These are phyloP conservation scores for Lachnum nothofagi DNA, from an alignment of 2,329 filamentous ascomycete species.

Conservation along the genomic window DNA sequence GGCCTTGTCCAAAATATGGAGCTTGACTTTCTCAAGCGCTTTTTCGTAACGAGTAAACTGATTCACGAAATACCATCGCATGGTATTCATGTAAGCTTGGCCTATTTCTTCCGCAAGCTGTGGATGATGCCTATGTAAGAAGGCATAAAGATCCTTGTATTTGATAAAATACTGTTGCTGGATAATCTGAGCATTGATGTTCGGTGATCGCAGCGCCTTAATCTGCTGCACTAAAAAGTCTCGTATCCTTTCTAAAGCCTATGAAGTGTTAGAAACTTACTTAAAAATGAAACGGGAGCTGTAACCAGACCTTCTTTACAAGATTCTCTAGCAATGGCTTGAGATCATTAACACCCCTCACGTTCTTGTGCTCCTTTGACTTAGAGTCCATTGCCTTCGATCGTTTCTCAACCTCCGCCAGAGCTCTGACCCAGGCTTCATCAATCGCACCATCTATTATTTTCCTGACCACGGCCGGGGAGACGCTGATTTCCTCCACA, in stretches of 20 bases:
- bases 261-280: conserved; percentile 16
- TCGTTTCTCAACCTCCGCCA: conserved; percentile 79
- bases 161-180: conserved; percentile 87
- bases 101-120: conserved; percentile 84
- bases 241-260: conserved; percentile 88
- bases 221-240: conserved; percentile 94
- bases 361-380: conserved; percentile 52
- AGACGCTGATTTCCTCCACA: conserved; percentile 86
- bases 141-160: conserved; percentile 83
- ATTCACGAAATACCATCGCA: conserved; percentile 95
- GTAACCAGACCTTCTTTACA: conserved; percentile 61
- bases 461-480: conserved; percentile 75
- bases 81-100: conserved; percentile 93
- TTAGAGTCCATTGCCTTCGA: conserved; percentile 67
- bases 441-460: conserved; percentile 88
- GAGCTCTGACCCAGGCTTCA: conserved; percentile 76
- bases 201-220: conserved; percentile 86
- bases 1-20: conserved; percentile 76
- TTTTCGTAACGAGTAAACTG: conserved; percentile 86
- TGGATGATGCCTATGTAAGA: conserved; percentile 75
- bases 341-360: conserved; percentile 77
- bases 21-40: conserved; percentile 75
- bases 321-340: conserved; percentile 80
- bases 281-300: background rate
- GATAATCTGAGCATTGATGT: conserved; percentile 94